phyloP scores from a whole-genome alignment of 495 filamentous ascomycete genomes.

The Hypoxylon lenormandii region DNA sequence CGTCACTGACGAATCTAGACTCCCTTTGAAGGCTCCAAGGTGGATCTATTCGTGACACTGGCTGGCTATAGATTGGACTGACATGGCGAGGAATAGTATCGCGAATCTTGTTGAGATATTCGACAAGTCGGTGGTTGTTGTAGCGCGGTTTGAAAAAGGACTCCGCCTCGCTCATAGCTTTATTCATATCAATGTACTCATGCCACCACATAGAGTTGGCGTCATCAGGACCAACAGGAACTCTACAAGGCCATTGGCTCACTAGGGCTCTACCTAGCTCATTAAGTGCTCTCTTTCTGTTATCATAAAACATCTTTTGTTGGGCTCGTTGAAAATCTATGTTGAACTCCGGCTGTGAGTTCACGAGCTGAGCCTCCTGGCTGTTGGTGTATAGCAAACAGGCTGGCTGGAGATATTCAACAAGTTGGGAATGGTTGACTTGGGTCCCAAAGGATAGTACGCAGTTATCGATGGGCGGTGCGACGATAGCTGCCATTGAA shows the following conservation, averaged over 20 bases:
- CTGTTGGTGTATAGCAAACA: neutral
- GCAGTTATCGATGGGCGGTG: neutral
- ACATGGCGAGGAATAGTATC: neutral
- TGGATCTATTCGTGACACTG: neutral
- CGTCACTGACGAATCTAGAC: conserved; percentile 7
- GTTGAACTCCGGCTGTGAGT: neutral
- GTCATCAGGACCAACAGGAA: neutral
- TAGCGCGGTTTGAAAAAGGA: conserved; percentile 52
- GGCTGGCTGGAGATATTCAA: neutral
- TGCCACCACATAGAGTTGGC: neutral
- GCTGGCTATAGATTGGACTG: neutral
- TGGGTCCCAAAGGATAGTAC: neutral
- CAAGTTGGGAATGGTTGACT: neutral
- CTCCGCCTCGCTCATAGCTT: conserved; percentile 35
- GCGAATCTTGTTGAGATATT: conserved; percentile 25
- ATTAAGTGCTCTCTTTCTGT: conserved; percentile 4
- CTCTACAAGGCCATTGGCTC: conserved; percentile 49
- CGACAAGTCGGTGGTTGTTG: conserved; percentile 46
- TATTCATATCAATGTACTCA: conserved; percentile 25
- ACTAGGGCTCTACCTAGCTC: conserved; percentile 35
- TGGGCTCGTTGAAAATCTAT: neutral
- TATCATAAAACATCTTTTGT: neutral
- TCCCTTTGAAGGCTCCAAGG: neutral
- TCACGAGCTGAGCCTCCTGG: neutral
- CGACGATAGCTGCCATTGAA: conserved; percentile 28